These are phyloP conservation scores for Ganoderma sinense DNA, from an alignment of 1,284 basidiomycete genomes.

Conservation along the genomic window DNA sequence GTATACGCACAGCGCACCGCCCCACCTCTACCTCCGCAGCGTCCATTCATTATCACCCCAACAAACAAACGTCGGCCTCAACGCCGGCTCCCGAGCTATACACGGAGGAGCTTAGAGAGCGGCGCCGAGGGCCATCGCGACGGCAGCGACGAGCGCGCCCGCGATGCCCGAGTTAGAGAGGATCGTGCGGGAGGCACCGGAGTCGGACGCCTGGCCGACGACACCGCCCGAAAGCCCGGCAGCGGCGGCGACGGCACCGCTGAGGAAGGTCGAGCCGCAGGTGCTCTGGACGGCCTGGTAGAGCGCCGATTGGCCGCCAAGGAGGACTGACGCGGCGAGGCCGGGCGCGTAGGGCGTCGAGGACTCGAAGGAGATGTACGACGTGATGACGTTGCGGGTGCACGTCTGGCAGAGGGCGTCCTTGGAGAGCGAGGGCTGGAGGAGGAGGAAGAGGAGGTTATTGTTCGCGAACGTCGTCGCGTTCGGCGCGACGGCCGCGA, in stretches of 20 bases:
- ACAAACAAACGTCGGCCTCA: not conserved
- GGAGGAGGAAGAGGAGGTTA: conserved; percentile 85
- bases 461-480: conserved; percentile 64
- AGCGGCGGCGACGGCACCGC: conserved; percentile 69
- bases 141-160: conserved; percentile 33
- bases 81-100: not conserved
- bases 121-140: conserved; percentile 29
- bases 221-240: conserved; percentile 59
- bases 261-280: conserved; percentile 74
- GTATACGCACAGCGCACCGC: not conserved
- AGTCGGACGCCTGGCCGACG: conserved; percentile 25
- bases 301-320: conserved; percentile 70
- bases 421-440: conserved; percentile 57
- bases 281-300: conserved; percentile 65
- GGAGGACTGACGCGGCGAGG: conserved; percentile 65
- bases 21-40: conserved; percentile 6
- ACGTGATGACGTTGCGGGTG: conserved; percentile 75
- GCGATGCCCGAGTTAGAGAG: conserved; percentile 32
- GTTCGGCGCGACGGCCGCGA: conserved; percentile 63
- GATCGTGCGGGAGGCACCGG: conserved; percentile 37
- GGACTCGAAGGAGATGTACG: conserved; percentile 82
- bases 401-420: conserved; percentile 80
- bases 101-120: conserved; percentile 18
- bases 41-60: not conserved
- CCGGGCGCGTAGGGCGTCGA: conserved; percentile 78